phyloP scores from a whole-genome alignment of 768 basidiomycete genomes.

The Kwoniella botswanensis region DNA sequence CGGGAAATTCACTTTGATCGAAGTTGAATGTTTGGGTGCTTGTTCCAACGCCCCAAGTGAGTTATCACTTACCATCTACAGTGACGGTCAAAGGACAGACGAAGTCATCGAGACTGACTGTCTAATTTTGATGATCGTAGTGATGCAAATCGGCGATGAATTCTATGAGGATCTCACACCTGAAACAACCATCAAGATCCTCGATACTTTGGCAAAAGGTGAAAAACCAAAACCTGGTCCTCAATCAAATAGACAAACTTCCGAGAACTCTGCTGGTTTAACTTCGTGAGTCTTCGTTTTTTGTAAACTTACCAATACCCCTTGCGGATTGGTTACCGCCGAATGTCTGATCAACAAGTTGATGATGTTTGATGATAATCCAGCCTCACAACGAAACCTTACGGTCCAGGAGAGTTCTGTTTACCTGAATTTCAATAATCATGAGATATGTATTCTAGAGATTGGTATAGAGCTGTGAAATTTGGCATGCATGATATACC shows the following conservation, averaged over 20 bases:
- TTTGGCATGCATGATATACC: conserved; percentile 11
- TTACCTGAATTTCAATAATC: conserved; percentile 79
- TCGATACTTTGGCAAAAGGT: conserved; percentile 63
- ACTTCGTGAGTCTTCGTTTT: conserved; percentile 62
- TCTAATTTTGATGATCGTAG: conserved; percentile 52
- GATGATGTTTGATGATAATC: background rate
- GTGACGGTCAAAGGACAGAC: background rate
- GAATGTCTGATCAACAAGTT: background rate
- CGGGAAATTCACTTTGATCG: conserved; percentile 94
- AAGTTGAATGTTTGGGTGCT: conserved; percentile 98
- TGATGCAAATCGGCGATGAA: conserved; percentile 94
- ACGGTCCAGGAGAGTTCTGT: conserved; percentile 91
- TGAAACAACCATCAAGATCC: conserved; percentile 60
- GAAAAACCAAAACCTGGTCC: conserved; percentile 92
- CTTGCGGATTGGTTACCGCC: no score
- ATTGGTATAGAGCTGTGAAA: background rate
- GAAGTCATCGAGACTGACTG: background rate
- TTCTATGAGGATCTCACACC: conserved; percentile 73
- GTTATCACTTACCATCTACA: conserved; percentile 14
- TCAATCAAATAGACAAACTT: conserved; percentile 81
- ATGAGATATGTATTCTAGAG: background rate
- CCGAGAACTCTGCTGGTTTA: conserved; percentile 90
- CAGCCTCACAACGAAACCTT: conserved; percentile 67
- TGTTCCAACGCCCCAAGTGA: conserved; percentile 78
- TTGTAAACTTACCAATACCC: background rate